Evolutionary conservation across 805 yeast genomes (phyloP).

Genomic region (Candida jianshihensis): DNA sequence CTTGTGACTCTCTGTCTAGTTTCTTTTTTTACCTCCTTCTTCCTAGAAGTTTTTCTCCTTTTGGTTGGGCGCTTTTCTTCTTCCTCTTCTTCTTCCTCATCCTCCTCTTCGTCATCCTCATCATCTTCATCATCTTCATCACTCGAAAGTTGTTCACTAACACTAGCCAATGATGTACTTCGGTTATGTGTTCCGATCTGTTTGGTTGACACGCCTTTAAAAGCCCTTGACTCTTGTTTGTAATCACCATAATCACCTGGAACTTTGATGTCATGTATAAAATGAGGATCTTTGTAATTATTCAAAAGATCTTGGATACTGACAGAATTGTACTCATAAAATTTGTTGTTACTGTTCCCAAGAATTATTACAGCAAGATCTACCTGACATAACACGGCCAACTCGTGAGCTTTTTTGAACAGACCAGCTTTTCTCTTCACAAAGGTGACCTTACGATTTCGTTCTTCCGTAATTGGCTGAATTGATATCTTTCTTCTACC

Average conservation of each 20-base stretch:
- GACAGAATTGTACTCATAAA: constrained; percentile 78
- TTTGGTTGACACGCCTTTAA: background rate
- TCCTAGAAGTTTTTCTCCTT: constrained; percentile 2
- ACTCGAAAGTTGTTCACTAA: background rate
- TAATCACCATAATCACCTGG: constrained; percentile 66
- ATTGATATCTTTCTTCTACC: constrained; percentile 96
- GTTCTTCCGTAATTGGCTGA: constrained; percentile 83
- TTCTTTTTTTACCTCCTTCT: constrained; percentile 1
- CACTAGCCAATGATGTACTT: constrained; percentile 9
- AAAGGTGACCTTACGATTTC: constrained; percentile 82
- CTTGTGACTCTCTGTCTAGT: background rate
- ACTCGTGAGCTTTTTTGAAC: constrained; percentile 55
- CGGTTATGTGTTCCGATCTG: constrained; percentile 8
- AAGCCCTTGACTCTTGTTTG: constrained; percentile 28
- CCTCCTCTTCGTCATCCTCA: constrained; percentile 10
- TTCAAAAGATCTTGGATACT: constrained; percentile 46
- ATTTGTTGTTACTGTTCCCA: constrained; percentile 68
- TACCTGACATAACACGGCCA: constrained; percentile 86
- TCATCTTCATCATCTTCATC: constrained; percentile 14
- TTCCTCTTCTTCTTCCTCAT: constrained; percentile 9
- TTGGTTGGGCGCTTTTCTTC: constrained; percentile 3
- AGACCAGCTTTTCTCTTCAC: constrained; percentile 92
- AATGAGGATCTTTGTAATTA: constrained; percentile 27
- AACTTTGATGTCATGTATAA: constrained; percentile 50
- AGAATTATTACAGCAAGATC: constrained; percentile 87